Conservation (phyloP, 2,329 filamentous ascomycete genomes). For the Thielaviopsis punctulata region DNA sequence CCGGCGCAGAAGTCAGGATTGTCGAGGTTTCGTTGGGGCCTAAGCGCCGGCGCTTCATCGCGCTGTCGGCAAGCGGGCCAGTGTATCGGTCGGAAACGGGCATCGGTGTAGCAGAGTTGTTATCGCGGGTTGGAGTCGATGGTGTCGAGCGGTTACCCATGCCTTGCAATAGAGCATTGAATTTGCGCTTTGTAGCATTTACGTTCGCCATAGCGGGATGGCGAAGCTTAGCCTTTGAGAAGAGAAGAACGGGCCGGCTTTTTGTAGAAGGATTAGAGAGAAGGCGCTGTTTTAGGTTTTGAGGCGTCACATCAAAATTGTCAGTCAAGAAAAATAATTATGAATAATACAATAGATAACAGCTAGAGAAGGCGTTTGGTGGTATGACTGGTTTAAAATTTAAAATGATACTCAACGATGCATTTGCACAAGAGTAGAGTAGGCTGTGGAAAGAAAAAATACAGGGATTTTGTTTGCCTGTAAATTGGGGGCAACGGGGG, state of each 20-base stretch:
- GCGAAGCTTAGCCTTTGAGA: not conserved
- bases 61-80: conserved; percentile 13
- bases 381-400: not conserved
- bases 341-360: not conserved
- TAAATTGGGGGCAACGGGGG: too few species aligned
- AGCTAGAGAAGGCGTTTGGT: not conserved
- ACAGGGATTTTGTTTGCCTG: not conserved
- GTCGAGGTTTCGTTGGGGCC: conserved; percentile 26
- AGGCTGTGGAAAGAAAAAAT: not conserved
- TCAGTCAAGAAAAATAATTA: not conserved
- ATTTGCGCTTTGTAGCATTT: conserved; percentile 70
- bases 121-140: conserved; percentile 3
- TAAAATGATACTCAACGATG: not conserved
- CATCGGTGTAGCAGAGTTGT: conserved; percentile 17
- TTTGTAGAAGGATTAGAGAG: not conserved
- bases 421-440: not conserved
- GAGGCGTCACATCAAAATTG: not conserved
- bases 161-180: conserved; percentile 56
- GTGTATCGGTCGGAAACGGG: not conserved
- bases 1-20: conserved; percentile 14
- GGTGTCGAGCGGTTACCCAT: conserved; percentile 27
- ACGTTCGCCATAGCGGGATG: conserved; percentile 25
- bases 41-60: conserved; percentile 33
- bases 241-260: not conserved
- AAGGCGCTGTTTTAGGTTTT: conserved; percentile 10